phyloP scores from a whole-genome alignment of 345 rosid species.

The Erucastrum elatum region DNA sequence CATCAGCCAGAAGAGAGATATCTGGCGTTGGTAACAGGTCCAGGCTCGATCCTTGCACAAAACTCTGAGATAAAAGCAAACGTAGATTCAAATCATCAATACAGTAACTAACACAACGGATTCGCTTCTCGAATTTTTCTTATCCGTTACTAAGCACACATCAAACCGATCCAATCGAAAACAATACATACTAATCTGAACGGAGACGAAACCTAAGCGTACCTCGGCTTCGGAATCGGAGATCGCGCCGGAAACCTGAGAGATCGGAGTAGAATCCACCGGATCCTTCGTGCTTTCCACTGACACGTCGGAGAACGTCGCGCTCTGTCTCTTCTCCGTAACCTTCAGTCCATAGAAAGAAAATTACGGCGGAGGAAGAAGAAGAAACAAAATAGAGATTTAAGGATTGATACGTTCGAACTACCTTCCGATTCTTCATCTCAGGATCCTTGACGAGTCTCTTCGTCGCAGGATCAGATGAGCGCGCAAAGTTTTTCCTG shows the following conservation, averaged over 20 bases:
- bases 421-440: conserved; percentile 40
- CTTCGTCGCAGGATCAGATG: conserved; percentile 28
- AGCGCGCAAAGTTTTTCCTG: conserved; percentile 36
- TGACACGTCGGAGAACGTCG: conserved; percentile 29
- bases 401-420: not conserved
- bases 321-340: conserved; percentile 39
- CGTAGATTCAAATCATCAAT: conserved; percentile 12
- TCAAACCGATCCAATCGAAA: not conserved
- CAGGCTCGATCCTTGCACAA: conserved; percentile 31
- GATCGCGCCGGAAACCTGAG: conserved; percentile 16
- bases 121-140: not conserved
- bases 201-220: conserved; percentile 20
- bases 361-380: conserved; percentile 4
- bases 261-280: conserved; percentile 20
- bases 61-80: conserved; percentile 26
- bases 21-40: conserved; percentile 28
- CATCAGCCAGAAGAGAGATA: not conserved
- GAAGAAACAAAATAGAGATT: not conserved
- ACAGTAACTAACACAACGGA: not conserved
- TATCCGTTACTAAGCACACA: not conserved
- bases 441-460: conserved; percentile 28
- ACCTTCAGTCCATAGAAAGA: conserved; percentile 20
- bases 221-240: conserved; percentile 43
- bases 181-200: not conserved
- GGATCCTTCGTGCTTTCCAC: conserved; percentile 29